These are phyloP conservation scores for Lyophyllum decastes DNA, from an alignment of 768 basidiomycete species.

Conservation along the genomic window DNA sequence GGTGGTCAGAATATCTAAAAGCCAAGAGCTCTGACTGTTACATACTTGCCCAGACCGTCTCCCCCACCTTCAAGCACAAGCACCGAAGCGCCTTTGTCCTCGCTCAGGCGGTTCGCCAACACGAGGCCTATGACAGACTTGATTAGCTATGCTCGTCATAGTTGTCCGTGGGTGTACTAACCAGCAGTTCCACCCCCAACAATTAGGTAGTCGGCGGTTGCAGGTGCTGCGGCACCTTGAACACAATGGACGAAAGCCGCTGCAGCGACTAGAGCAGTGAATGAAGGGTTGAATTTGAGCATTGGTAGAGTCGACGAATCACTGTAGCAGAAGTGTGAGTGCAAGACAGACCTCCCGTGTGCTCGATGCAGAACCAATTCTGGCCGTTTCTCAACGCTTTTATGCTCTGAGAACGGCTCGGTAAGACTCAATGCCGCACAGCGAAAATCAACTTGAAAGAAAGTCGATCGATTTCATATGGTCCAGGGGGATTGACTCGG, in stretches of 20 bases:
- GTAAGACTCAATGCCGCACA: neutral
- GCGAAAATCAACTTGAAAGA: too few relatives aligned
- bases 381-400: neutral
- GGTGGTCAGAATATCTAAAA: neutral
- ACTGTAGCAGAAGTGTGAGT: neutral
- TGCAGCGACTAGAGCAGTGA: neutral
- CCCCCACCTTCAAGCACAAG: neutral
- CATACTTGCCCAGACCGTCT: neutral
- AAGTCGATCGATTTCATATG: too few relatives aligned
- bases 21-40: neutral
- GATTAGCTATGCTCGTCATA: neutral
- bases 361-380: neutral
- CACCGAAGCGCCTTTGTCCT: neutral
- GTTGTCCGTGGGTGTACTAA: neutral
- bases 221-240: neutral
- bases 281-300: neutral
- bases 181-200: conserved; percentile 2
- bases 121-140: neutral
- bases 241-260: neutral
- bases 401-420: neutral
- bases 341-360: neutral
- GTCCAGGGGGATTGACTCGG: too few relatives aligned
- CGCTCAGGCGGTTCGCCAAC: neutral
- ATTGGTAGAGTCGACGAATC: neutral
- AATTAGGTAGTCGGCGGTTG: neutral